Evolutionary conservation across 176 grass and related monocot genomes (phyloP), one percentile per base, ranked within the genome.

Genomic region (Paspalum notatum): DNA sequence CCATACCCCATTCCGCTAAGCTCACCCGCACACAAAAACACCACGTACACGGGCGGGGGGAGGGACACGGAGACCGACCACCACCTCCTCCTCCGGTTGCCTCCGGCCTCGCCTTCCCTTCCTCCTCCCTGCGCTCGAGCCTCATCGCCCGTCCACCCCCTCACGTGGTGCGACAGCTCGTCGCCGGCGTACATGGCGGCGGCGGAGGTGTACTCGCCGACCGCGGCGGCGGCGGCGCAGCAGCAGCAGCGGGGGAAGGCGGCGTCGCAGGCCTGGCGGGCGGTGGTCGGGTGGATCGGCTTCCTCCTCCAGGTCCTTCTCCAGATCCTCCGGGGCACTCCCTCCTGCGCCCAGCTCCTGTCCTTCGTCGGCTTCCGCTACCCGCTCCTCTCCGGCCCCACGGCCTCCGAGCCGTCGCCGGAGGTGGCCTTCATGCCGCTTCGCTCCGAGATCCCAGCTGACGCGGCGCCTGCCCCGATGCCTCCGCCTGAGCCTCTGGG

Each of bases 351-450:
- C 21, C 97, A 99, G 86, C 87, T 96, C 75, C 89, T 99, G 8
- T 91, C 97, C 76, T 99, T 91, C 82, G 80, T 96, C 68, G 93
- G 97, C 57, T 86, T 99, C 78, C 97, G 93, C 40, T 84, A 93
- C 79, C 87, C 91, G 0, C 89, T 92, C 51, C 91, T 97, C 56
- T 72, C 89, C 72, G 81, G 85, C 22, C 40, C 91, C 75, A 75
- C 87, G 46, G 38, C 27, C n/a, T 67, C 89, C 69, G 80, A 86
- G 53, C 58, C 75, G 27, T 77, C 74, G 59, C 88, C 90, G 72
- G 71, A 87, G 68, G 87, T 92, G 48, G 89, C 91, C 64, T 97
- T 97, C 82, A 85, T 86, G 79, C 89, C 87, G 27, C 91, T 93
- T 20, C 84, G 64, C 58, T 86, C 91, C 61, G 94, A 97, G 77